These are phyloP conservation scores for Grifola frondosa DNA, from an alignment of 1,284 basidiomycete genomes.

Conservation along the genomic window DNA sequence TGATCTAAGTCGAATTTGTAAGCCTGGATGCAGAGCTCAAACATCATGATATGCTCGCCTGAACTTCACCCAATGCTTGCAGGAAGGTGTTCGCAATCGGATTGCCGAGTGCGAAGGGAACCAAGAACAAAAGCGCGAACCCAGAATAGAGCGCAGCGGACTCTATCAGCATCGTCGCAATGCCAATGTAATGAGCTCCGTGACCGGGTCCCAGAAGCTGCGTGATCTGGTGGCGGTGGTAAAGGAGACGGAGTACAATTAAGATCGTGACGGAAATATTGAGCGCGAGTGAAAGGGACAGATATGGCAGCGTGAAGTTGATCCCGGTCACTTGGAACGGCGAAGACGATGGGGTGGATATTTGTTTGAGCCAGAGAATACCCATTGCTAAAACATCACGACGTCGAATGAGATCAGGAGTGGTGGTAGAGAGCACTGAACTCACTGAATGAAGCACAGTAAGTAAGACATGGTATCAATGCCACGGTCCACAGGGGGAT, in stretches of 20 bases:
- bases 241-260: conserved; percentile 36
- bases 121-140: conserved; percentile 31
- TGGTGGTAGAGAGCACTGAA: no score
- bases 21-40: neutral
- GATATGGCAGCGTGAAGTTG: conserved; percentile 15
- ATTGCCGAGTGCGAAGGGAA: conserved; percentile 26
- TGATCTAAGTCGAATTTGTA: conserved; percentile 8
- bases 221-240: conserved; percentile 28
- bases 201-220: conserved; percentile 27
- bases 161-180: conserved; percentile 34
- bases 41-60: conserved; percentile 11
- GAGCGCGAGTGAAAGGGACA: conserved; percentile 27
- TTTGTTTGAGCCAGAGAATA: conserved; percentile 12
- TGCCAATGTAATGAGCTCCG: conserved; percentile 24
- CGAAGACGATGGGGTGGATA: conserved; percentile 11
- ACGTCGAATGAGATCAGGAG: neutral
- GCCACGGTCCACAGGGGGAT: conserved; percentile 6
- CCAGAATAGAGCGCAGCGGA: conserved; percentile 31
- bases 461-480: conserved; percentile 12
- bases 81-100: conserved; percentile 23
- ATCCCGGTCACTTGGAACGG: conserved; percentile 8
- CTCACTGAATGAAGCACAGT: conserved; percentile 15
- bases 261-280: conserved; percentile 39
- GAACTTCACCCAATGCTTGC: conserved; percentile 19
- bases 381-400: conserved; percentile 6